phyloP scores from a whole-genome alignment of 352 stramenopile species.

The Phytophthora melonis region DNA sequence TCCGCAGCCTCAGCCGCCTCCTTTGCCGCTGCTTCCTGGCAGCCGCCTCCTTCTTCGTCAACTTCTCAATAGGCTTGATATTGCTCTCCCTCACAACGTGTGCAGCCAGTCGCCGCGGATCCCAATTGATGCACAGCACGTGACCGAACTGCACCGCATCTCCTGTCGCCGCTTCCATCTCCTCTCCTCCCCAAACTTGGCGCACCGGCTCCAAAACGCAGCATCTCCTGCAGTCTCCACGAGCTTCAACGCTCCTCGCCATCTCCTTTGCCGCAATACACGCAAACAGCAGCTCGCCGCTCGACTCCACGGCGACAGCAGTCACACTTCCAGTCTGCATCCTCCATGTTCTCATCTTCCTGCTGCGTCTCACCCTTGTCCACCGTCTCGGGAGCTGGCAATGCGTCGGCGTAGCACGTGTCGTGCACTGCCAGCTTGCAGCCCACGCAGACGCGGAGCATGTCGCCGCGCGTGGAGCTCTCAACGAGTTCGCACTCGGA shows the following conservation, averaged over 20 bases:
- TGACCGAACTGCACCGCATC: conserved; percentile 43
- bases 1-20: neutral
- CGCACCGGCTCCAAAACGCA: conserved; percentile 32
- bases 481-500: conserved; percentile 28
- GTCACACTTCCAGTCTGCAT: conserved; percentile 50
- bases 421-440: conserved; percentile 48
- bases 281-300: conserved; percentile 31
- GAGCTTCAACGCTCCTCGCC: conserved; percentile 34
- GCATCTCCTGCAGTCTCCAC: conserved; percentile 35
- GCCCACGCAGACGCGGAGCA: conserved; percentile 39
- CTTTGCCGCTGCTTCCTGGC: conserved; percentile 3
- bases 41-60: conserved; percentile 30
- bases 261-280: conserved; percentile 52
- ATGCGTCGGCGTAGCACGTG: conserved; percentile 42
- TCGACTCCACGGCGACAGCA: conserved; percentile 43
- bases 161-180: neutral
- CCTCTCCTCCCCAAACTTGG: conserved; percentile 1
- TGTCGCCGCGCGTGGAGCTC: conserved; percentile 6
- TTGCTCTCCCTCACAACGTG: conserved; percentile 37
- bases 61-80: conserved; percentile 21
- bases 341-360: conserved; percentile 2
- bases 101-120: conserved; percentile 44
- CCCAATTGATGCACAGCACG: conserved; percentile 60
- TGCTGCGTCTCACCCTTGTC: neutral
- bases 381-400: neutral